A percentile compares a stretch with the other conserved stretches of the same genome.
Evolutionary conservation across 2,329 filamentous ascomycete genomes (phyloP).

Genomic region (Gnomoniopsis sp.): DNA sequence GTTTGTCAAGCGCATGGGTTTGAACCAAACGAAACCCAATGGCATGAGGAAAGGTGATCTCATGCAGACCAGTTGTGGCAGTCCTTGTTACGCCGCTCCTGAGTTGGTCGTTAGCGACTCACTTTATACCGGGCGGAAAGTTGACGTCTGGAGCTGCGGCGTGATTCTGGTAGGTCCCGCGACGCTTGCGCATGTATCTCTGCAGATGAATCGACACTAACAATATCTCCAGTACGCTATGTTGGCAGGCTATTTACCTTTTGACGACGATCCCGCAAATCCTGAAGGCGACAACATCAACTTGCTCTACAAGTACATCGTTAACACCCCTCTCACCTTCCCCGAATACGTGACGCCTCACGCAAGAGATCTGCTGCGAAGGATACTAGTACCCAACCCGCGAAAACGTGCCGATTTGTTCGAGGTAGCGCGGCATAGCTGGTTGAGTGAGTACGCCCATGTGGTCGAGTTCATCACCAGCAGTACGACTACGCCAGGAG

Average conservation of each 20-base stretch:
- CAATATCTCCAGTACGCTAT: constrained; percentile 80
- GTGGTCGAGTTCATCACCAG: constrained; percentile 97
- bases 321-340: constrained; percentile 93
- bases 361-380: constrained; percentile 83
- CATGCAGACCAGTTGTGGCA: constrained; percentile 99
- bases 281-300: constrained; percentile 99
- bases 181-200: not conserved
- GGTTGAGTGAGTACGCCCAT: constrained; percentile 95
- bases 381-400: constrained; percentile 93
- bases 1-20: constrained; percentile 78
- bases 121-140: constrained; percentile 93
- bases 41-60: constrained; percentile 83
- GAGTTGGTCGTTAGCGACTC: constrained; percentile 97
- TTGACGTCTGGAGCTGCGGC: constrained; percentile 98
- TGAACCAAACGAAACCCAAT: constrained; percentile 74
- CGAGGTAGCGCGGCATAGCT: constrained; percentile 95
- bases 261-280: constrained; percentile 97
- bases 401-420: constrained; percentile 93
- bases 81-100: constrained; percentile 94
- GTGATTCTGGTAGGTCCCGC: constrained; percentile 82
- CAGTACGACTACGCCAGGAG: constrained; percentile 80
- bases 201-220: constrained; percentile 15
- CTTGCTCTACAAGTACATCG: constrained; percentile 97
- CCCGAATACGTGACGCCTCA: constrained; percentile 98
- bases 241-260: constrained; percentile 95